Evolutionary conservation across 805 yeast species (phyloP).

Genomic region (Cyberlindnera subsufficiens): DNA sequence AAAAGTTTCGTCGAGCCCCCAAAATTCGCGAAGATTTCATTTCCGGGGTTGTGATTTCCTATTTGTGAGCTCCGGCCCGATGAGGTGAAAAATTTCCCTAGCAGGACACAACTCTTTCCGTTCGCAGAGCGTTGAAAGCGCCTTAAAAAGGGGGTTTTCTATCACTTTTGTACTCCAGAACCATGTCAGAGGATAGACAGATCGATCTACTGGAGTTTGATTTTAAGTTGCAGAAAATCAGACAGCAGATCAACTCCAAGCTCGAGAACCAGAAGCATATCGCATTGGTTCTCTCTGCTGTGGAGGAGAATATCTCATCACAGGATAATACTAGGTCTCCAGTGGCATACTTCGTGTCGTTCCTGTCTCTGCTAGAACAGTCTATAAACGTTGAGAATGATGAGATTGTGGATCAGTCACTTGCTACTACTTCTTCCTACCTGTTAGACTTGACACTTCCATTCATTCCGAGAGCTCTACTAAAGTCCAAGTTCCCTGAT

Average conservation of each 20-base stretch:
- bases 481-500: constrained; percentile 70
- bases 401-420: constrained; percentile 46
- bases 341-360: constrained; percentile 80
- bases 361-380: constrained; percentile 76
- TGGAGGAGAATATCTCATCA: constrained; percentile 73
- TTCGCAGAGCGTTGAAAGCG: no score
- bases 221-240: constrained; percentile 59
- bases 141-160: neutral
- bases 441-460: constrained; percentile 77
- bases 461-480: constrained; percentile 58
- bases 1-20: neutral
- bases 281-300: constrained; percentile 79
- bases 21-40: no score
- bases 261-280: constrained; percentile 81
- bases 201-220: constrained; percentile 33
- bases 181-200: constrained; percentile 8
- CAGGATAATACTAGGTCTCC: constrained; percentile 45
- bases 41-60: no score
- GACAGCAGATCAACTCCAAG: constrained; percentile 71
- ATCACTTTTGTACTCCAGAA: neutral
- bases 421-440: constrained; percentile 75
- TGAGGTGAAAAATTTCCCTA: neutral
- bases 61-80: neutral
- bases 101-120: no score
- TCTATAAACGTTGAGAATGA: constrained; percentile 44